phyloP scores from a whole-genome alignment of 129 eudicot species.

The Helianthus annuus region DNA sequence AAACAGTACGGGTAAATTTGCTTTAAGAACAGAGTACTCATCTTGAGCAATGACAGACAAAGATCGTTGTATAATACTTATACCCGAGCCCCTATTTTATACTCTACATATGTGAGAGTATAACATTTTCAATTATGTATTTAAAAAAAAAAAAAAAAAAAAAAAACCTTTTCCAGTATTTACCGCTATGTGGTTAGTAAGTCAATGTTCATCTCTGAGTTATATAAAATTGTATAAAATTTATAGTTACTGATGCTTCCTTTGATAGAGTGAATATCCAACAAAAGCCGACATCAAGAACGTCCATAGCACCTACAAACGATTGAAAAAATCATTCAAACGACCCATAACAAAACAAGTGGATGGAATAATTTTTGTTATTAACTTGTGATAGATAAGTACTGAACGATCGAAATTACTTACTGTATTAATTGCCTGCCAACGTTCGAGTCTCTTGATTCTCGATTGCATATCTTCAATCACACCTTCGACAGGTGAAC shows the following conservation, averaged over 20 bases:
- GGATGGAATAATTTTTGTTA: background rate
- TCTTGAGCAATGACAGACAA: too few species aligned
- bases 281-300: constrained; percentile 90
- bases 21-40: too few species aligned
- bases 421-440: constrained; percentile 94
- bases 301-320: constrained; percentile 85
- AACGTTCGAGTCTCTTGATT: constrained; percentile 82
- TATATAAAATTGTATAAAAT: constrained; percentile 16
- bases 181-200: constrained; percentile 26
- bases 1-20: too few species aligned
- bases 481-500: constrained; percentile 60
- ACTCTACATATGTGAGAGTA: background rate
- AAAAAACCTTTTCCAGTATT: constrained; percentile 7
- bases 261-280: constrained; percentile 90
- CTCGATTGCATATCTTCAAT: constrained; percentile 95
- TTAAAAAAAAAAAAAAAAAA: background rate
- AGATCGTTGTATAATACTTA: too few species aligned
- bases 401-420: constrained; percentile 17
- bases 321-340: background rate
- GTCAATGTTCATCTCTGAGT: constrained; percentile 10
- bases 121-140: constrained; percentile 4
- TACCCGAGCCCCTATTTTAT: too few species aligned
- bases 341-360: background rate
- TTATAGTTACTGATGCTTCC: constrained; percentile 54
- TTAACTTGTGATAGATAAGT: background rate